Base-by-base conservation (phyloP, 164 flowering plant genomes). In the Liriodendron chinense region DNA sequence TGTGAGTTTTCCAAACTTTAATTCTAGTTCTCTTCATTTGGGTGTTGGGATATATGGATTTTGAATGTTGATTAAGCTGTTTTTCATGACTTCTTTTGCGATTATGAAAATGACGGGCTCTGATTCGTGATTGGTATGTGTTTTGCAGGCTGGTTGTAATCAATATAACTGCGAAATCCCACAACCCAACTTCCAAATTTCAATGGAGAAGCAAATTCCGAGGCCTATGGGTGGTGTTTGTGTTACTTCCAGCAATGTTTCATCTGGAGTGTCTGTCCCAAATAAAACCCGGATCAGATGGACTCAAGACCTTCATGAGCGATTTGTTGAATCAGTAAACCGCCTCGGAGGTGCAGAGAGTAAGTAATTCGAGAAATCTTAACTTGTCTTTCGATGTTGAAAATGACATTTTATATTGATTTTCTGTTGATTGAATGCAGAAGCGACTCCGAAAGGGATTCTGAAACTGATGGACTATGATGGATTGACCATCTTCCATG, bases 311-410 rank as follows among this genome's bases (percentile, higher is more conserved):
- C 93, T 93, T 76, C 98, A 93, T 69, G 94, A 95, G 80, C 86
- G 81, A 78, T 95, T 93, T 76, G 97, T 95, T 28, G 91, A 92
- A 79, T 92, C 94, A 67, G 92, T 93, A 7, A 88, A 92, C 74
- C 85, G 88, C 47, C 91, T 95, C 43, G 98, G 97, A 7, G 99
- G 99, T n/a, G 85, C 99, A 48, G 98, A 95, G 22, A 92, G 99
- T 95, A 80, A 89, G 94, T 83, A 69, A 49, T 50, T 53, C 1
- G 59, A 53, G 13, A 53, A 53, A 53, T 12, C 59, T 53, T 53
- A 12, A 12, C 59, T 12, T 0, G 16, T 53, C 16, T 53, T 14
- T 53, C 2, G 18, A 53, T 53, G 59, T 73, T 16, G 63, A n/a
- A 65, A 23, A 26, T 43, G 26, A 0, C 62, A 28, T 18, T 24